phyloP scores from a whole-genome alignment of 2,329 filamentous ascomycete genomes.

The Colletotrichum somersetense region DNA sequence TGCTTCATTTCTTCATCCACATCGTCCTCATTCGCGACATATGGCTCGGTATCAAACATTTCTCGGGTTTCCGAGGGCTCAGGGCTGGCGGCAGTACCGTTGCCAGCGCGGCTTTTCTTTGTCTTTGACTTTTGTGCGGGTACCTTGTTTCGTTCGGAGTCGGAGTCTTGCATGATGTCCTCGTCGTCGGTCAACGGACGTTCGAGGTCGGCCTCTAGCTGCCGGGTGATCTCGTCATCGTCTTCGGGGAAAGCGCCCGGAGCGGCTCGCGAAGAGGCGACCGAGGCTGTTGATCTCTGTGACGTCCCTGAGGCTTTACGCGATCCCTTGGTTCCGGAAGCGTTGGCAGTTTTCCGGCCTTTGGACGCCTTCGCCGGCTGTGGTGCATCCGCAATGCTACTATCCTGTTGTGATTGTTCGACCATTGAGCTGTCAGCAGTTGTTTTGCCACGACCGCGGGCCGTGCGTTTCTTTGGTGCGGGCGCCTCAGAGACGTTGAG shows the following conservation, averaged over 20 bases:
- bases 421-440: conserved; percentile 55
- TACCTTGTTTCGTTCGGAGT: conserved; percentile 56
- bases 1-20: conserved; percentile 65
- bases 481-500: conserved; percentile 60
- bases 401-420: conserved; percentile 54
- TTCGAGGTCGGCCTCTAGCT: conserved; percentile 74
- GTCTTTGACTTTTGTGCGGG: conserved; percentile 50
- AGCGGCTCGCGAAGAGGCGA: conserved; percentile 52
- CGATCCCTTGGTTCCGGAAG: conserved; percentile 56
- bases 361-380: conserved; percentile 49
- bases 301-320: conserved; percentile 48
- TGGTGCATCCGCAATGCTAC: conserved; percentile 55
- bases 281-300: conserved; percentile 61
- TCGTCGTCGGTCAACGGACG: conserved; percentile 67
- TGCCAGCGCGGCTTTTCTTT: conserved; percentile 47
- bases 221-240: conserved; percentile 75
- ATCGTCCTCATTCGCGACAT: conserved; percentile 59
- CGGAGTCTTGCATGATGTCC: conserved; percentile 60
- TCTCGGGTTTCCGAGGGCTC: conserved; percentile 56
- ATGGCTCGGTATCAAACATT: conserved; percentile 66
- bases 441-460: conserved; percentile 63
- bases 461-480: conserved; percentile 71
- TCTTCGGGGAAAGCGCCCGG: conserved; percentile 56
- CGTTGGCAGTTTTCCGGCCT: conserved; percentile 59
- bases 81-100: conserved; percentile 45